Evolutionary conservation across 495 filamentous ascomycete species (phyloP), one percentile per base, ranked within the genome.

Genomic region (Penicillium roqueforti): DNA sequence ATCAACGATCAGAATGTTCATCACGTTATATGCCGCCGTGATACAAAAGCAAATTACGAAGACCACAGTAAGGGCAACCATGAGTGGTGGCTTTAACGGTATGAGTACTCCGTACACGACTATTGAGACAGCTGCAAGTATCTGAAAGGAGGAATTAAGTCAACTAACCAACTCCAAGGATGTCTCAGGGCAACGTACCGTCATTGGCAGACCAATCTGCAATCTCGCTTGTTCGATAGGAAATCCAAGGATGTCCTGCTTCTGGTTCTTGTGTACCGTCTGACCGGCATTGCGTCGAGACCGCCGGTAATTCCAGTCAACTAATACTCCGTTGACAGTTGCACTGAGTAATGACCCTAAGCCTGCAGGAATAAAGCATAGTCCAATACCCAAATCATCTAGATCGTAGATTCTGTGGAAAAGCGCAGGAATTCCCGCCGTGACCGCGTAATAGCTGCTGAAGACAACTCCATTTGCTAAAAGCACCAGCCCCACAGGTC

Each of bases 311-410:
- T 80, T 76, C 71, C 74, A 76, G 53, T 81, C 77, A 2, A 82
- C 60, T 2, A 78, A 39, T 65, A 90, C 83, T 53, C 91, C 92
- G 70, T 92, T 90, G 56, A 89, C 60, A 87, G 87, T 60, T 81
- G 89, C 65, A 86, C 91, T 61, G 23, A 63, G 8, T 3, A 95
- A 80, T 28, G 89, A 91, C 39, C 92, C 72, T 0, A 68, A 18
- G 0, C 69, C 71, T 4, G 69, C 61, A 0, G 76, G 69, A 4
- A 71, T 64, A 22, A 67, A 76, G 37, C 64, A 54, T 7, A 75
- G 56, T 2, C 75, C 72, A 28, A 76, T 68, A 28, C 61, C 54
- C 0, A 76, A 40, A 31, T 73, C 69, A 19, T 65, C 53, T 3
- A 74, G 64, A 7, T 53, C 39, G 43, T 75, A 76, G 3, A 58